Base-by-base conservation (phyloP, 176 grass and related monocot genomes). In the Oryza meridionalis region DNA sequence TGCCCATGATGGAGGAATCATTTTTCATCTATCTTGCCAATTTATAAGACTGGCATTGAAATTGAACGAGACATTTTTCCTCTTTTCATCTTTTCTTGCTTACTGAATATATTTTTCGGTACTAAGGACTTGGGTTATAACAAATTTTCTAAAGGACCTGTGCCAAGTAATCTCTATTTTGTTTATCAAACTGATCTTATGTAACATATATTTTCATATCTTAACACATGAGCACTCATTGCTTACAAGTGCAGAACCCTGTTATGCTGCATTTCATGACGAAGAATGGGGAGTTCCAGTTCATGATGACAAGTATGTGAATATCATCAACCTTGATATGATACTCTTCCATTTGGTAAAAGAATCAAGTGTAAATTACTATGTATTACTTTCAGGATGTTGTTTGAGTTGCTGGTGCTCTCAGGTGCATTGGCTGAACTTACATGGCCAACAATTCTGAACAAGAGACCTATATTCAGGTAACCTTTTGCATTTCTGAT, bases 351-450 rank as follows among this genome's bases (percentile, higher is more conserved):
- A 37, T 77, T 76, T 83, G 14, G 21, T 59, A 43, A 29, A 42
- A 88, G 1, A 77, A 88, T 76, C 26, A 10, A 42, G 21, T 77
- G n/a, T 68, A 27, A 76, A 77, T 16, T 86, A 51, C 27, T 84
- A 49, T 58, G 35, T 78, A 69, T 89, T 43, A 67, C 79, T 82
- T 84, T 27, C 91, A 99, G 96, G 87, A 94, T 84, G 67, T 89
- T 99, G 69, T 99, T 99, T 92, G 96, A 99, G 81, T 78, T 94
- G 65, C 91, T 99, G 43, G 88, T 94, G 53, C 88, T 99, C 32
- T 99, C 96, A 72, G 91, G 96, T 29, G 91, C 96, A 69, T 87
- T 99, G 84, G 93, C 96, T 75, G 96, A 99, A 70, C 93, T 92
- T 53, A 92, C 93, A 19, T 99, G 96, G 96, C 89, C 93, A 71